Percentiles rank a stretch among this genome's conserved stretches.
phyloP scores from a whole-genome alignment of 139 green algal species.

The Chlorella vulgaris region DNA sequence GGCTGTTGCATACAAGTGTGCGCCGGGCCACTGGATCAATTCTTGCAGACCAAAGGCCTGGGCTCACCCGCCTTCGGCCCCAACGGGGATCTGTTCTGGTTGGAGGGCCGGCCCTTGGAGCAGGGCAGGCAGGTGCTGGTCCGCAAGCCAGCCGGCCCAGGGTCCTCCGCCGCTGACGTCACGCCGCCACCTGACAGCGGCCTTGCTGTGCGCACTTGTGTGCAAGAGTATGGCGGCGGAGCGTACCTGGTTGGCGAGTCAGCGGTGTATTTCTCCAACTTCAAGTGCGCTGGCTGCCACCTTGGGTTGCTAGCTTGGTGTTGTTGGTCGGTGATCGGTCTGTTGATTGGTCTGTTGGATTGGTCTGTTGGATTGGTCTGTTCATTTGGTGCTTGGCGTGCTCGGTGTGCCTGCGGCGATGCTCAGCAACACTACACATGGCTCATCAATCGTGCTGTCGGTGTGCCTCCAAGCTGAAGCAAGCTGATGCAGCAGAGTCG shows the following conservation, averaged over 20 bases:
- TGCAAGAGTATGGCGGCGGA: conserved; percentile 79
- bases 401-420: too few relatives aligned
- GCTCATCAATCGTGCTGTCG: too few relatives aligned
- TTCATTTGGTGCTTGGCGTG: too few relatives aligned
- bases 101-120: conserved; percentile 70
- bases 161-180: conserved; percentile 51
- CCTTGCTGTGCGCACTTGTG: conserved; percentile 75
- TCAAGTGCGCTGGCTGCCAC: conserved; percentile 47
- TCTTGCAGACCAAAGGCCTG: conserved; percentile 50
- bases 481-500: too few relatives aligned
- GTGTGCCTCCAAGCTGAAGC: too few relatives aligned
- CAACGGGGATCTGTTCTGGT: conserved; percentile 59
- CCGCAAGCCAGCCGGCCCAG: conserved; percentile 18
- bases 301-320: too few relatives aligned
- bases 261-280: conserved; percentile 73
- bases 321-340: not conserved
- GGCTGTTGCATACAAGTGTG: not conserved
- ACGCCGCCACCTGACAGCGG: conserved; percentile 52
- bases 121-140: conserved; percentile 69
- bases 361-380: not conserved
- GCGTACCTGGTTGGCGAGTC: conserved; percentile 48
- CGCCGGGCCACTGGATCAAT: not conserved
- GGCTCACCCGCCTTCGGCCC: conserved; percentile 29
- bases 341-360: not conserved
- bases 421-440: too few relatives aligned